Conservation (phyloP, 352 stramenopile species). For the Discostella stelligera region DNA sequence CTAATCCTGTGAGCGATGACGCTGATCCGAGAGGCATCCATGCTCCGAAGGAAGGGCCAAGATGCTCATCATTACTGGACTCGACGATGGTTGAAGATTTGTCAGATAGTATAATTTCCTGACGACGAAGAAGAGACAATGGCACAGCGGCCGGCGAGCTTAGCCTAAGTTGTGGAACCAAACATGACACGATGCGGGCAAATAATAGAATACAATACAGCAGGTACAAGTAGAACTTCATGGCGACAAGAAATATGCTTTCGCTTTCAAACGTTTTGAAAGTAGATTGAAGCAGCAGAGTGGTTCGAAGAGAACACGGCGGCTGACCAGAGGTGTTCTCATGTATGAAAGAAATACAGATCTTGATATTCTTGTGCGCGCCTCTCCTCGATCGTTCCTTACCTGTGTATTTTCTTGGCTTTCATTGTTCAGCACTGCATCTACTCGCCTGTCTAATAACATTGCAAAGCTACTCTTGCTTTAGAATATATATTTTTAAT, state of each 20-base stretch:
- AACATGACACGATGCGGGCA: slow-evolving; percentile 6
- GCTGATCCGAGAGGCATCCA: slow-evolving; percentile 43
- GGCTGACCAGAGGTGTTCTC: too few species aligned
- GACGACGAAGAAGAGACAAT: slow-evolving; percentile 1
- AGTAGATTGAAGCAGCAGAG: too few species aligned
- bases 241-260: background rate
- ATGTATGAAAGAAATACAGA: too few species aligned
- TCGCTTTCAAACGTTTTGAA: too few species aligned
- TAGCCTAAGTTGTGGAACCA: background rate
- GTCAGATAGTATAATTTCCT: slow-evolving; percentile 9
- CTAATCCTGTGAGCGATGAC: slow-evolving; percentile 16
- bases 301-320: too few species aligned
- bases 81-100: slow-evolving; percentile 1
- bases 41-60: slow-evolving; percentile 23
- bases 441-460: too few species aligned
- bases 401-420: too few species aligned
- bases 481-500: too few species aligned
- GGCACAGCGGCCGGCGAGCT: background rate
- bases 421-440: too few species aligned
- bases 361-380: too few species aligned
- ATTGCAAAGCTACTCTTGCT: too few species aligned
- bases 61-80: background rate
- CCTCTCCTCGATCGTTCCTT: too few species aligned
- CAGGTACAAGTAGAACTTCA: background rate
- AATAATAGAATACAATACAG: background rate